Base-by-base conservation (phyloP, 805 yeast species). In the Wickerhamomyces chambardii region DNA sequence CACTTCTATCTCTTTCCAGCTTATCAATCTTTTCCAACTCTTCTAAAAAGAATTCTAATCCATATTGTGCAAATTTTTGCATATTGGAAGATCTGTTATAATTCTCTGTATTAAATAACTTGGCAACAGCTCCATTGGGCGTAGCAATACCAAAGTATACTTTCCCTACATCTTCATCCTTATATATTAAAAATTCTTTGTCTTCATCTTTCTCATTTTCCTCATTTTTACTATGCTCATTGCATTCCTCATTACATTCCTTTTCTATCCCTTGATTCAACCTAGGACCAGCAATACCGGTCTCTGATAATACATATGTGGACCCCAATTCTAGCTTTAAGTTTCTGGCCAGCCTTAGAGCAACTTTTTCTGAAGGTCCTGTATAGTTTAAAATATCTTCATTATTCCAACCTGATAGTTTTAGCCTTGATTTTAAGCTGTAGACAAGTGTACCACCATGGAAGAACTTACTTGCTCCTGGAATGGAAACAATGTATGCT, bases 201-300 rank as follows among this genome's bases (percentile, higher is more conserved):
- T 24, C 28, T 26, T 41, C 36, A 10, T 39, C 46, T 6, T 34
- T 18, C 33, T 49, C 58, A 10, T 31, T 39, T 5, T 29, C 12
- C 30, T 14, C 38, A 35, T 5, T 49, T 33, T 17, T 28, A 17
- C 36, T n/a, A n/a, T n/a, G n/a, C n/a, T n/a, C n/a, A n/a, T n/a
- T n/a, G n/a, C n/a, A n/a, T n/a, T n/a, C n/a, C n/a, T n/a, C n/a
- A n/a, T n/a, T n/a, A n/a, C 38, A 3, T 37, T 9, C 17, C 28
- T 45, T 8, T 58, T 47, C 54, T 76, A 52, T 56, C 67, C 30
- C 55, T 59, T 8, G 64, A 61, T 41, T 46, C 14, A 53, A 48
- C 2, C 50, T 43, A 2, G 94, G 92, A 2, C 95, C 95, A 0
- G 95, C 95, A 64, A 82, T 80, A 1, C 95, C 95, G 1, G 92